Evolutionary conservation across 257 asterid species (phyloP).

Genomic region (Thymus quinquecostatus): DNA sequence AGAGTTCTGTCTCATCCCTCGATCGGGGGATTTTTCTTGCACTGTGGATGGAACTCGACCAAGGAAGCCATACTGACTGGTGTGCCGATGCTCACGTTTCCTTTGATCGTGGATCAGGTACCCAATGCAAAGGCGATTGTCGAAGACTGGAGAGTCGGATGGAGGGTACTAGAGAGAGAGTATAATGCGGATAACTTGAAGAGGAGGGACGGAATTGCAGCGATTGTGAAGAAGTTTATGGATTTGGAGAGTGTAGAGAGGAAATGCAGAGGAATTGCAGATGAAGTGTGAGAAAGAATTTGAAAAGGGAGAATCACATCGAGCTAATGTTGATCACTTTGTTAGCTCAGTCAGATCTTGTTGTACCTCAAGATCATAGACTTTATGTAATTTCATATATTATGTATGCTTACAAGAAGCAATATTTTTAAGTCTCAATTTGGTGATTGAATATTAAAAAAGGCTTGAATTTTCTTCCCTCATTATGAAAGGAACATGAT

Average conservation of each 20-base stretch:
- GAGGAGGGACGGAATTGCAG: conserved; percentile 37
- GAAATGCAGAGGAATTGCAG: conserved; percentile 46
- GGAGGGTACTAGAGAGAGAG: conserved; percentile 53
- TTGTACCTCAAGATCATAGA: neutral
- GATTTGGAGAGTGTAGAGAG: conserved; percentile 47
- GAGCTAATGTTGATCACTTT: conserved; percentile 41
- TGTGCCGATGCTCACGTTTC: conserved; percentile 55
- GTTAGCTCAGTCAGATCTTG: conserved; percentile 21
- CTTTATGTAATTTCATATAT: too few species aligned
- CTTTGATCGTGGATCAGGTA: conserved; percentile 57
- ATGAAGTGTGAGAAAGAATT: conserved; percentile 39
- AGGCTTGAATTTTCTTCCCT: too few species aligned
- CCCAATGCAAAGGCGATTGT: conserved; percentile 55
- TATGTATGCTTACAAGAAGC: too few species aligned
- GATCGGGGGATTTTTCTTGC: conserved; percentile 65
- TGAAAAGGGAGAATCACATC: conserved; percentile 40
- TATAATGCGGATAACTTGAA: conserved; percentile 34
- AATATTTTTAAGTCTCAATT: too few species aligned
- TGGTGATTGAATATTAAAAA: too few species aligned
- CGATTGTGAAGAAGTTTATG: conserved; percentile 48
- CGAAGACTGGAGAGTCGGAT: conserved; percentile 62
- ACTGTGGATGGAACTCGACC: conserved; percentile 83
- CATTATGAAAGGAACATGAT: too few species aligned
- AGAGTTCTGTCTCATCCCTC: conserved; percentile 55
- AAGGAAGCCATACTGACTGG: conserved; percentile 55